Evolutionary conservation across 176 grass and related monocot genomes (phyloP).

Genomic region (Tillandsia fasciculata): DNA sequence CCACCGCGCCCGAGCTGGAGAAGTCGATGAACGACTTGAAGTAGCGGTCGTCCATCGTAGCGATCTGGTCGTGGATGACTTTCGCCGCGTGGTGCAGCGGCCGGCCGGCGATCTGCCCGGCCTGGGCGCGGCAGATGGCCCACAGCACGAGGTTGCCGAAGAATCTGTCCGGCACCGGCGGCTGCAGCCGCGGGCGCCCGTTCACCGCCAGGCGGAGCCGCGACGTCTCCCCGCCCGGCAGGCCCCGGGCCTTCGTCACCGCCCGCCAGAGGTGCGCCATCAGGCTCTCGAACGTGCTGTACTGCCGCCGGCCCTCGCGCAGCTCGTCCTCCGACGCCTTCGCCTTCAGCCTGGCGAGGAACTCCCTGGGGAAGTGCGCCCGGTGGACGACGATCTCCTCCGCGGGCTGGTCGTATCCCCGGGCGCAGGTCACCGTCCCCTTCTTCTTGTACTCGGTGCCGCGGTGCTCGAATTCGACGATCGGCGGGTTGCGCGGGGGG

Average conservation of each 20-base stretch:
- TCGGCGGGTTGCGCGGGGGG: conserved; percentile 19
- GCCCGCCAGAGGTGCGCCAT: conserved; percentile 33
- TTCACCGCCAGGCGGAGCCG: conserved; percentile 23
- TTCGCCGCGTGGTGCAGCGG: conserved; percentile 8
- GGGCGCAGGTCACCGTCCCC: background rate
- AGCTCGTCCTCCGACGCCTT: conserved; percentile 3
- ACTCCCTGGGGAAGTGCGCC: conserved; percentile 13
- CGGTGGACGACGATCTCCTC: background rate
- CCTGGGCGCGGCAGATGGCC: conserved; percentile 10
- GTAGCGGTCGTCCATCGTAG: conserved; percentile 24
- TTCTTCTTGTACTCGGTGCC: conserved; percentile 1
- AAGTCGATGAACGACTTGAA: conserved; percentile 36
- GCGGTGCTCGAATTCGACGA: conserved; percentile 15
- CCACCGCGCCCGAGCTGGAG: conserved; percentile 11
- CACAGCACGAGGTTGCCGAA: conserved; percentile 39
- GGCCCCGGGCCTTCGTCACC: conserved; percentile 20
- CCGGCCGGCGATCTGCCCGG: conserved; percentile 9
- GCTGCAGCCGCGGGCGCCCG: conserved; percentile 16
- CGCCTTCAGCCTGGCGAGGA: conserved; percentile 14
- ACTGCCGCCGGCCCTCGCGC: conserved; percentile 6
- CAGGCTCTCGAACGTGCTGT: conserved; percentile 28
- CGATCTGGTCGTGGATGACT: conserved; percentile 18
- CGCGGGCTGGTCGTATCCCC: background rate
- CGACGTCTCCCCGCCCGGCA: conserved; percentile 5
- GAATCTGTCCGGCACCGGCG: conserved; percentile 19